Conservation (phyloP, 192 early-diverging fungal genomes). For the Dissophora globulifera region DNA sequence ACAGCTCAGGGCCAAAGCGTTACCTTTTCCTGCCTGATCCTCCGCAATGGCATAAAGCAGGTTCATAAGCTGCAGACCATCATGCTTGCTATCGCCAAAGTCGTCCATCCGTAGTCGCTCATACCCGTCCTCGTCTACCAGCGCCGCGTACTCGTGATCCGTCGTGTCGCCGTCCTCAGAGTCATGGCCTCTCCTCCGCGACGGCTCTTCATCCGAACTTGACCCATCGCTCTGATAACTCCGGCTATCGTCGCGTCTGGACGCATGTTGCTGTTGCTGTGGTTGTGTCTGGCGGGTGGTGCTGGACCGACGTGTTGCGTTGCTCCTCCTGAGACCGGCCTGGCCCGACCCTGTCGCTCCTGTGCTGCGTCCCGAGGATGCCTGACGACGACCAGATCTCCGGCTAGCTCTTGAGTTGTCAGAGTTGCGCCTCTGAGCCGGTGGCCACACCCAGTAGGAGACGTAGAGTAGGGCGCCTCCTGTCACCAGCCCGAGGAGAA, state of each 20-base stretch:
- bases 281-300: constrained; percentile 42
- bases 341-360: constrained; percentile 1
- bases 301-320: constrained; percentile 37
- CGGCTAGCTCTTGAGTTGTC: constrained; percentile 5
- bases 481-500: constrained; percentile 52
- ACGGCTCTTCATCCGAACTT: constrained; percentile 26
- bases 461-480: constrained; percentile 50
- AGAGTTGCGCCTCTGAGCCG: constrained; percentile 25
- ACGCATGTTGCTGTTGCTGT: constrained; percentile 26
- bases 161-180: constrained; percentile 28
- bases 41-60: constrained; percentile 88
- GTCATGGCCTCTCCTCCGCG: constrained; percentile 8
- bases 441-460: constrained; percentile 49
- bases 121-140: constrained; percentile 53
- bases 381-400: background rate
- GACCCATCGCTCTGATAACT: constrained; percentile 24
- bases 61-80: constrained; percentile 77
- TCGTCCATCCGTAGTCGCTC: constrained; percentile 58
- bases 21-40: constrained; percentile 88
- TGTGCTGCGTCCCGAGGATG: background rate
- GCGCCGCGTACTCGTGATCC: constrained; percentile 18
- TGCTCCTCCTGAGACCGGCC: constrained; percentile 32
- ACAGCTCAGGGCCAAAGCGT: too few species aligned
- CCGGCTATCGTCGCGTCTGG: constrained; percentile 24
- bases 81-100: constrained; percentile 58